phyloP scores from a whole-genome alignment of 2,329 filamentous ascomycete species.

The Paraphaeosphaeria sporulosa region DNA sequence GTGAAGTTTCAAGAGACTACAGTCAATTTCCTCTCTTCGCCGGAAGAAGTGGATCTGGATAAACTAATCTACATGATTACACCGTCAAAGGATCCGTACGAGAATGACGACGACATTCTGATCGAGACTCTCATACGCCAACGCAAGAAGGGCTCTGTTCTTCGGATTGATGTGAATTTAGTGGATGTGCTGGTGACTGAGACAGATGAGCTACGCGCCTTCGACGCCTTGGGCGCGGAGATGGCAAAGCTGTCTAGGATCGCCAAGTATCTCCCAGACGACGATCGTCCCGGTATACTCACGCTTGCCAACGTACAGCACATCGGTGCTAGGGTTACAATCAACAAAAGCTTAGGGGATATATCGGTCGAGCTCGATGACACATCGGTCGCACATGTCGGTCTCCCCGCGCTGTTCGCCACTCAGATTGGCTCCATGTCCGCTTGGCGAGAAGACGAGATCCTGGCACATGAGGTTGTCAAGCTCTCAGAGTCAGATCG shows the following conservation, averaged over 20 bases:
- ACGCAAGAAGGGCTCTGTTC: constrained; percentile 82
- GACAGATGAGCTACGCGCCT: constrained; percentile 69
- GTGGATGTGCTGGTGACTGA: constrained; percentile 69
- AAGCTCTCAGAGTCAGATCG: constrained; percentile 45
- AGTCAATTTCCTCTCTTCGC: constrained; percentile 74
- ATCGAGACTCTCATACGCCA: constrained; percentile 90
- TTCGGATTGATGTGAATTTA: constrained; percentile 73
- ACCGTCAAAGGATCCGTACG: constrained; percentile 89
- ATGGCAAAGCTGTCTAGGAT: constrained; percentile 83
- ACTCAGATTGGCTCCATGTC: constrained; percentile 72
- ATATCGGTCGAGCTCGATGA: constrained; percentile 49
- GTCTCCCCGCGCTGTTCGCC: constrained; percentile 81
- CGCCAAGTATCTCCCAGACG: constrained; percentile 92
- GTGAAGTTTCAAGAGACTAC: constrained; percentile 71
- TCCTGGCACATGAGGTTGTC: constrained; percentile 72
- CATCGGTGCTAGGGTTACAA: constrained; percentile 66
- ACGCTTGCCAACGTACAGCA: constrained; percentile 74
- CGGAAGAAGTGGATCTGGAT: constrained; percentile 82
- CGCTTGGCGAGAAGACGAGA: constrained; percentile 72
- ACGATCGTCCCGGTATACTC: constrained; percentile 88
- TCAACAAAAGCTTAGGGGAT: constrained; percentile 74
- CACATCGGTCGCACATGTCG: constrained; percentile 66
- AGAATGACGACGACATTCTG: constrained; percentile 91
- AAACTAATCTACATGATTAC: constrained; percentile 85
- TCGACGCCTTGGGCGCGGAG: constrained; percentile 79